Conservation (phyloP, 176 grass and related monocot genomes). For the Thinopyrum elongatum region DNA sequence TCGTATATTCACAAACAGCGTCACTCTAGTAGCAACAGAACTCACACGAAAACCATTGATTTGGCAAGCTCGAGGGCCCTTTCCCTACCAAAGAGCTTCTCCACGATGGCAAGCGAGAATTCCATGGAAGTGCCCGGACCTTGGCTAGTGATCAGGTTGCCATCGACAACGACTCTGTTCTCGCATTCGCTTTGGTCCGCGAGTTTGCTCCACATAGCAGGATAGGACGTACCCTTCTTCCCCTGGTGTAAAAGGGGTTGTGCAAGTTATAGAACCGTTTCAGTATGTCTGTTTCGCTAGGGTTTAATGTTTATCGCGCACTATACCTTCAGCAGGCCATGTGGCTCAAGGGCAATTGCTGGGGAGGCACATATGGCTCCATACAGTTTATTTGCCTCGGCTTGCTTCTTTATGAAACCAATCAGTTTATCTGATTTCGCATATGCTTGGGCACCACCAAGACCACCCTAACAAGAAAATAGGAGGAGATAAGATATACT, state of each 20-base stretch:
- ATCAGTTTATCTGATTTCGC: conserved; percentile 67
- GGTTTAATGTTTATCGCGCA: neutral
- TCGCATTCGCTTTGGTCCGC: conserved; percentile 59
- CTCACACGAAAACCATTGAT: conserved; percentile 57
- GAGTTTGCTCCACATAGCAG: conserved; percentile 68
- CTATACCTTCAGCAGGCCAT: conserved; percentile 68
- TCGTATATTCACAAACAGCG: conserved; percentile 42
- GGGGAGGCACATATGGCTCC: conserved; percentile 82
- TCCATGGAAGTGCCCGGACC: conserved; percentile 72
- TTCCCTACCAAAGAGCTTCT: conserved; percentile 63
- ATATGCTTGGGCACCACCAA: conserved; percentile 74
- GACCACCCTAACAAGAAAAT: conserved; percentile 49
- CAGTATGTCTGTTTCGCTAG: neutral
- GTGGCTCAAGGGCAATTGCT: conserved; percentile 67
- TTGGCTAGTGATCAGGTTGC: conserved; percentile 81
- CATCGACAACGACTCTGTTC: conserved; percentile 66
- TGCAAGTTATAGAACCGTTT: neutral
- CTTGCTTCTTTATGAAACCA: conserved; percentile 58
- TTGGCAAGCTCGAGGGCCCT: conserved; percentile 61
- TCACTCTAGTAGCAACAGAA: neutral
- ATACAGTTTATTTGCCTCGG: conserved; percentile 56
- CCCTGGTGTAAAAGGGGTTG: conserved; percentile 33
- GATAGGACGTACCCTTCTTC: conserved; percentile 75
- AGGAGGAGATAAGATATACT: neutral
- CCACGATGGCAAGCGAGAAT: conserved; percentile 57